These are phyloP conservation scores for Pezicula carpinea DNA, from an alignment of 2,329 filamentous ascomycete species.

Conservation along the genomic window DNA sequence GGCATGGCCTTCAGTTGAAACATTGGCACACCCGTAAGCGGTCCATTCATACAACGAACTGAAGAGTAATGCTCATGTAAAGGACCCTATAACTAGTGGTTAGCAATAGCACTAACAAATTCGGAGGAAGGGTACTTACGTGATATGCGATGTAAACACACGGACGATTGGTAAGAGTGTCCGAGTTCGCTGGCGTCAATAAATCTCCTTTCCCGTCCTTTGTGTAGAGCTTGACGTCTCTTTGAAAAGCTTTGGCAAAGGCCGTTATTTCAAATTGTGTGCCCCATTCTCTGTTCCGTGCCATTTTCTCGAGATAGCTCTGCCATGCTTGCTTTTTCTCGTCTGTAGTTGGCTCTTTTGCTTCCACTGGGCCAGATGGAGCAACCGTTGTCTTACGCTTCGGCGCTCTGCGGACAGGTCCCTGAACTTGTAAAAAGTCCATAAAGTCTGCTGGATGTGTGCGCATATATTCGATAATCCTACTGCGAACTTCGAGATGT, in stretches of 20 bases:
- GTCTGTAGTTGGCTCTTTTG: conserved; percentile 21
- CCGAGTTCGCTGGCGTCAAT: too few relatives aligned
- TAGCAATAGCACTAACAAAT: conserved; percentile 31
- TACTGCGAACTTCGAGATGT: conserved; percentile 52
- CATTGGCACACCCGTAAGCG: conserved; percentile 49
- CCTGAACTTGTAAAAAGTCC: conserved; percentile 53
- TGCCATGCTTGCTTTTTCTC: conserved; percentile 49
- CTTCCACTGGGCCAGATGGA: conserved; percentile 33
- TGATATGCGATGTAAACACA: conserved; percentile 58
- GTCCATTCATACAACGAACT: conserved; percentile 53
- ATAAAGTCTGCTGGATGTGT: conserved; percentile 58
- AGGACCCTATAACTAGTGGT: conserved; percentile 47
- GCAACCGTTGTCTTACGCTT: conserved; percentile 46
- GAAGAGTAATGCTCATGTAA: conserved; percentile 61
- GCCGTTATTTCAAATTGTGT: conserved; percentile 65
- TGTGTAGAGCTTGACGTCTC: conserved; percentile 55
- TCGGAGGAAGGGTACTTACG: conserved; percentile 51
- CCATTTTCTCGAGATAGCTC: conserved; percentile 54
- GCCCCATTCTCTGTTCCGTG: conserved; percentile 55
- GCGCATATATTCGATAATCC: conserved; percentile 58
- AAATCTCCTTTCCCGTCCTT: conserved; percentile 31
- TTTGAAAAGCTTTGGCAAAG: conserved; percentile 56
- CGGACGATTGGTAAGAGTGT: conserved; percentile 13
- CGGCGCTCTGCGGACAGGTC: conserved; percentile 51
- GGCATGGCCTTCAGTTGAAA: conserved; percentile 27